phyloP scores from a whole-genome alignment of 192 early-diverging fungal species.

The Backusella liffmaniae region DNA sequence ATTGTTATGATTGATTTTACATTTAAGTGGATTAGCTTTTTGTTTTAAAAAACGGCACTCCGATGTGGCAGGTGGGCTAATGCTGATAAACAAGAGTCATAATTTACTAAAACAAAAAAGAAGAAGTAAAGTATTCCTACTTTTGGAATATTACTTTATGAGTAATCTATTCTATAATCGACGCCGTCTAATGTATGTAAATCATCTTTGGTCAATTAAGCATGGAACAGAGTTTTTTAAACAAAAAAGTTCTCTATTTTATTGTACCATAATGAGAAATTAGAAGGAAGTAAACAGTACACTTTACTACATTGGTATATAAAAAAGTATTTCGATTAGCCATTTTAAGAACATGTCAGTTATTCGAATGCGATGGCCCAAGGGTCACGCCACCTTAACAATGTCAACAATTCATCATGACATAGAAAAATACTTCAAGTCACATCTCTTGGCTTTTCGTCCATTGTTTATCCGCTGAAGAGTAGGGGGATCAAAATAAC shows the following conservation, averaged over 20 bases:
- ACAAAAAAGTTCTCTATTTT: not conserved
- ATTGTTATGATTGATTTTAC: not conserved
- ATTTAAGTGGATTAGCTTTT: not conserved
- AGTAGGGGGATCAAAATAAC: not conserved
- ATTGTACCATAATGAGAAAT: no score
- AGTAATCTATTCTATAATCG: not conserved
- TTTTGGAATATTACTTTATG: not conserved
- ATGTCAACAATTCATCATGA: not conserved
- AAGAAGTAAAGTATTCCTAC: not conserved
- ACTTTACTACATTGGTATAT: not conserved
- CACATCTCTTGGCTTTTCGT: not conserved
- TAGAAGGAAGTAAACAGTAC: not conserved
- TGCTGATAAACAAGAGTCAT: not conserved
- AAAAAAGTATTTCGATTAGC: not conserved
- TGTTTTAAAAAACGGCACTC: not conserved
- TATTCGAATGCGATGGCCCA: not conserved
- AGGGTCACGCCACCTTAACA: not conserved
- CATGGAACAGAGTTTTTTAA: not conserved
- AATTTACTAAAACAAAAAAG: not conserved
- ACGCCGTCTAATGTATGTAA: not conserved
- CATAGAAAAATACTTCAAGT: not conserved
- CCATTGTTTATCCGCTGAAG: not conserved
- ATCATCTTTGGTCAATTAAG: not conserved
- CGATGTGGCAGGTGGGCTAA: not conserved
- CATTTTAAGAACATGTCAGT: not conserved